Conservation (phyloP, 1,139 yeast genomes). For the Maudiozyma humilis region DNA sequence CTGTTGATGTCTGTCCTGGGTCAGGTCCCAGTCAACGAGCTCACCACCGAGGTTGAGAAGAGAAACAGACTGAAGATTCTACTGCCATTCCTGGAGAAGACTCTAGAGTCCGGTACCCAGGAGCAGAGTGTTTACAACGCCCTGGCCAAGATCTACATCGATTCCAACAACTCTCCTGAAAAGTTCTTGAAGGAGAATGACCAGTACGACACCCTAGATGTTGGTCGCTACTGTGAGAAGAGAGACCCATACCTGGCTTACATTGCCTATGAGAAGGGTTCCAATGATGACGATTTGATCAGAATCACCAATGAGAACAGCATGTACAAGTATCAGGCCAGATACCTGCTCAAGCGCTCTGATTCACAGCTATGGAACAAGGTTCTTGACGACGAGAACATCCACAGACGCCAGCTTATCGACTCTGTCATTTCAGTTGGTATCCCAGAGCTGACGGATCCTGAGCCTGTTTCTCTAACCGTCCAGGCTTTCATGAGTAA, state of each 20-base stretch:
- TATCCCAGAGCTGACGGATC: slow-evolving; percentile 88
- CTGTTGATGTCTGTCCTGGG: slow-evolving; percentile 82
- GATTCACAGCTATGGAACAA: slow-evolving; percentile 74
- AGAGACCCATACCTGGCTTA: slow-evolving; percentile 97
- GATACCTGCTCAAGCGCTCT: slow-evolving; percentile 80
- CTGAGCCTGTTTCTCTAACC: slow-evolving; percentile 92
- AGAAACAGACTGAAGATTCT: slow-evolving; percentile 87
- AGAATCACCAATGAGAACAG: slow-evolving; percentile 91
- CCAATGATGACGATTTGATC: slow-evolving; percentile 80
- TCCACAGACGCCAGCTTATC: slow-evolving; percentile 80
- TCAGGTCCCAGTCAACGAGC: slow-evolving; percentile 83
- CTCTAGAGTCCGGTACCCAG: slow-evolving; percentile 76
- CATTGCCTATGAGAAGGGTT: slow-evolving; percentile 93
- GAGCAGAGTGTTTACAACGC: slow-evolving; percentile 93
- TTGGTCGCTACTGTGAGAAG: slow-evolving; percentile 97
- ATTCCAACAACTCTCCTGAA: slow-evolving; percentile 94
- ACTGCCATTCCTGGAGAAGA: slow-evolving; percentile 87
- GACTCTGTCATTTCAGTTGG: slow-evolving; percentile 96
- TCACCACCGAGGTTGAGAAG: slow-evolving; percentile 91
- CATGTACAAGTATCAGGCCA: slow-evolving; percentile 97
- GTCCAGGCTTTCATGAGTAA: slow-evolving; percentile 97
- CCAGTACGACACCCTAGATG: slow-evolving; percentile 81
- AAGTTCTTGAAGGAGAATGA: slow-evolving; percentile 88
- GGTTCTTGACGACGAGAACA: slow-evolving; percentile 67
- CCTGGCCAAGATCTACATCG: slow-evolving; percentile 94